Conservation (phyloP, 805 yeast genomes). For the Jamesozyma hellenica region DNA sequence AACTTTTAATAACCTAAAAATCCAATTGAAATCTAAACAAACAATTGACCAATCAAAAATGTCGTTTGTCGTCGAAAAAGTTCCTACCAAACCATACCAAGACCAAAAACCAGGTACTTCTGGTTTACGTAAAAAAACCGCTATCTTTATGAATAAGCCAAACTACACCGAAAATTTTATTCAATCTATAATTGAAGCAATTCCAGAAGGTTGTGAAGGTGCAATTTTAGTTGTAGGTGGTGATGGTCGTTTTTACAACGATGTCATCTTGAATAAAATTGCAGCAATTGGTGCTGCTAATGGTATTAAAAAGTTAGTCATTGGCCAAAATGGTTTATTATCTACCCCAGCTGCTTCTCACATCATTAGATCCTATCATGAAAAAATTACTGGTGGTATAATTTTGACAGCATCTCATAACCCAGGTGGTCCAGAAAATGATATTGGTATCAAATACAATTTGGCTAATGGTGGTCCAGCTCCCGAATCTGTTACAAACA, state of each 20-base stretch:
- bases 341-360: constrained; percentile 98
- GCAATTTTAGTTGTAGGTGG: constrained; percentile 89
- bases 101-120: constrained; percentile 99
- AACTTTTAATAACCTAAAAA: no score
- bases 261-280: constrained; percentile 68
- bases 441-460: constrained; percentile 92
- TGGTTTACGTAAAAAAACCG: constrained; percentile 85
- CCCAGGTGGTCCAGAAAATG: constrained; percentile 92
- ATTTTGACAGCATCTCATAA: constrained; percentile 93
- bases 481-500: constrained; percentile 86
- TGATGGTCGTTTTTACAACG: constrained; percentile 91
- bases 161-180: constrained; percentile 89
- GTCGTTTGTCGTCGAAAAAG: no score
- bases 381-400: constrained; percentile 81
- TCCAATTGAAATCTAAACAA: no score
- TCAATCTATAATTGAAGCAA: constrained; percentile 74
- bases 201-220: constrained; percentile 80
- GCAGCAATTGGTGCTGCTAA: constrained; percentile 83
- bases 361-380: constrained; percentile 58
- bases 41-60: no score
- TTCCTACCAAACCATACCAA: constrained; percentile 71
- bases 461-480: constrained; percentile 96
- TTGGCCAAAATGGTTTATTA: constrained; percentile 81
- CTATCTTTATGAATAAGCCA: constrained; percentile 59
- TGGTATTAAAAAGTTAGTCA: constrained; percentile 73